Conservation (phyloP, 2,329 filamentous ascomycete genomes). For the Alternaria alternata region DNA sequence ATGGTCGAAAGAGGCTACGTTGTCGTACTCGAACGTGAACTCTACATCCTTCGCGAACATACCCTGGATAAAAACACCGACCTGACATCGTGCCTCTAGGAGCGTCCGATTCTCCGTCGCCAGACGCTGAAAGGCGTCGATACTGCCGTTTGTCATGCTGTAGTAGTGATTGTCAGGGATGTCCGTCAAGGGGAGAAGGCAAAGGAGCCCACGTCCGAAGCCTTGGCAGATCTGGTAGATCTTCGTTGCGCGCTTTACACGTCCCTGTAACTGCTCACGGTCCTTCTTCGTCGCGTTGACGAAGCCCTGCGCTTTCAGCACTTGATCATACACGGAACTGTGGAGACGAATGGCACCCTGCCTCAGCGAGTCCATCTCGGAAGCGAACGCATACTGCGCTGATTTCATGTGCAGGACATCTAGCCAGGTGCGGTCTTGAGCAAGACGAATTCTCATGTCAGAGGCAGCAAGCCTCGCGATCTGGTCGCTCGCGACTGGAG, state of each 20-base stretch:
- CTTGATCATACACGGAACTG: slow-evolving; percentile 1
- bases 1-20: background rate
- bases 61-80: background rate
- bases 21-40: slow-evolving; percentile 6
- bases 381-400: slow-evolving; percentile 7
- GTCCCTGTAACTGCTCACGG: background rate
- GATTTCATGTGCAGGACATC: background rate
- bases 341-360: slow-evolving; percentile 5
- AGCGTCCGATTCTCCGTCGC: background rate
- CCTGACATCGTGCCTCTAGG: background rate
- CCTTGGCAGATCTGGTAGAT: slow-evolving; percentile 2
- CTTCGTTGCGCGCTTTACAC: background rate
- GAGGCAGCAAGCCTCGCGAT: slow-evolving; percentile 5
- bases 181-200: background rate
- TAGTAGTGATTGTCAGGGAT: background rate
- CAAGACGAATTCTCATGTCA: slow-evolving; percentile 8
- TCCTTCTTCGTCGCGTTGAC: background rate
- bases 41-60: slow-evolving; percentile 1
- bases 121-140: background rate
- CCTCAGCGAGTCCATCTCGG: background rate
- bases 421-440: background rate
- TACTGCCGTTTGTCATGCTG: background rate
- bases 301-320: slow-evolving; percentile 3
- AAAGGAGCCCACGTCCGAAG: slow-evolving; percentile 5
- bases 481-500: background rate